Evolutionary conservation across 164 flowering plant species (phyloP), one percentile per base, ranked within the genome.

Genomic region (Hamamelis virginiana): DNA sequence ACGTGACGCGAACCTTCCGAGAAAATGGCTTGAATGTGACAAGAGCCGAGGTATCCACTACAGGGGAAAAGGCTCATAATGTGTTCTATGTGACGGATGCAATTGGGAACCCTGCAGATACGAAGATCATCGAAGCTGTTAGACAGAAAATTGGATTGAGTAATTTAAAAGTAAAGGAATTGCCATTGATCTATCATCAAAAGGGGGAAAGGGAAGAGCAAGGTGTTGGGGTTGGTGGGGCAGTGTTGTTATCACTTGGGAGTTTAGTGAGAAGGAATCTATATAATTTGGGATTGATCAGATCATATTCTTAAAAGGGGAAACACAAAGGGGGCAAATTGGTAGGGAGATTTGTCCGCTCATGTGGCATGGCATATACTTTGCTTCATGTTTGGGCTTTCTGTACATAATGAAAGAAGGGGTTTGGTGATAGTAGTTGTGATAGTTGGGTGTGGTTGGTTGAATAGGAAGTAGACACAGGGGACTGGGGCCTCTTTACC

Each of bases 1-100:
- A 89, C 38, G 98, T 96, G 5, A 96, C 91, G 1, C 72, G 99
- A 67, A 88, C 96, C 5, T 96, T 96, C 67, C 82, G 98, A 12
- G 99, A 96, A 67, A 90, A 93, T 43, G 98, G 96, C 18, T 82
- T 96, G 1, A 89, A 89, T 50, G 91, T 96, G 64, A 86, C 97
- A 2, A 81, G 90, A 69, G 97, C 99, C 1, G 99, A 95, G 75
- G 81, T 92, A 43, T 90, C 96, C 0, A 92, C 98, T 5, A 64
- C 76, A 8, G 55, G 64, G 1, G 93, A 82, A 6, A 78, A 66
- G 63, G 96, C 96, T 5, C 59, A 25, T 19, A 90, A 91, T 61
- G 73, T 80, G 1, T 92, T 95, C 73, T 84, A 91, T 25, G 93
- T 92, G 19, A 90, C 96, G 0, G 94, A 90, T 74, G 88, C 82